phyloP scores from a whole-genome alignment of 306 rosid genomes.

The Purshia tridentata region DNA sequence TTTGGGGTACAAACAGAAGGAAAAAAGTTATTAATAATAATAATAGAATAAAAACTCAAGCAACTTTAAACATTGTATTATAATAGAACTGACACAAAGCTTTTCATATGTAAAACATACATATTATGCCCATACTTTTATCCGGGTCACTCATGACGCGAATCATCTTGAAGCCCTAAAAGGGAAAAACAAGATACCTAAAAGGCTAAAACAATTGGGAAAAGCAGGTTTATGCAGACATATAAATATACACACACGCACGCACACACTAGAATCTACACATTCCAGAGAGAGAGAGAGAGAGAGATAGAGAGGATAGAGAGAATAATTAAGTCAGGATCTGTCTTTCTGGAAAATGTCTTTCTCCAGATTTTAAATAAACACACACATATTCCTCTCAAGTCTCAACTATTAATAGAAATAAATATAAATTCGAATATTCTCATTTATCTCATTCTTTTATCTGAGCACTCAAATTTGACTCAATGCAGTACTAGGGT shows the following conservation, averaged over 20 bases:
- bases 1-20: no score
- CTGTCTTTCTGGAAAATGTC: neutral
- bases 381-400: neutral
- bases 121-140: neutral
- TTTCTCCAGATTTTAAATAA: neutral
- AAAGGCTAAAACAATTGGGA: neutral
- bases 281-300: neutral
- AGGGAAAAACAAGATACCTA: neutral
- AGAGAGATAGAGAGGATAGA: no score
- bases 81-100: neutral
- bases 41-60: neutral
- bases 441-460: no score
- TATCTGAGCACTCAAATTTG: no score
- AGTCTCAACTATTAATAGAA: neutral
- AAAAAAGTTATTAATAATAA: no score
- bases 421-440: no score
- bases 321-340: neutral
- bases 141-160: neutral
- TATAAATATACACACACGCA: neutral
- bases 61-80: neutral
- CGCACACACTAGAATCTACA: neutral
- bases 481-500: no score
- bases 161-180: neutral
- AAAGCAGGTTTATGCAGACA: neutral
- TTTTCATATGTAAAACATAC: neutral